Conservation (phyloP, 2,329 filamentous ascomycete species). For the Venturia aucupariae region DNA sequence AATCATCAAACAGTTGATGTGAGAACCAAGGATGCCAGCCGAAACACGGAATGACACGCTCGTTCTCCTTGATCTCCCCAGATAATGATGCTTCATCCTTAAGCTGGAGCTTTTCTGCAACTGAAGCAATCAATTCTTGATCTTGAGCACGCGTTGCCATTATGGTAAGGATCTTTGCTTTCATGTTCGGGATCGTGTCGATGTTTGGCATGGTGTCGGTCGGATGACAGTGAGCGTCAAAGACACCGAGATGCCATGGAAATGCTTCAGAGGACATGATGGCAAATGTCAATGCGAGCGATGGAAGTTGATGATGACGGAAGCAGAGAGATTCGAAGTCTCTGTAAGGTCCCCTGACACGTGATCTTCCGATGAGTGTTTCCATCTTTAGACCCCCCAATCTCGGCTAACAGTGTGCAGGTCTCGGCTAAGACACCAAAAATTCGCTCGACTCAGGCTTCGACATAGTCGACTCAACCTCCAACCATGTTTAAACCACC, state of each 20-base stretch:
- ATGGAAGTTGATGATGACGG: background rate
- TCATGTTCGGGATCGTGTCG: conserved; percentile 53
- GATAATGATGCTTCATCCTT: conserved; percentile 18
- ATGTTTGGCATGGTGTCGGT: conserved; percentile 65
- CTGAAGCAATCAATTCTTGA: conserved; percentile 58
- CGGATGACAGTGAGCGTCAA: conserved; percentile 76
- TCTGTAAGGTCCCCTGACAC: no score
- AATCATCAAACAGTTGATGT: conserved; percentile 61
- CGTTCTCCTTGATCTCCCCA: conserved; percentile 24
- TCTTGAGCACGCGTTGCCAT: conserved; percentile 73
- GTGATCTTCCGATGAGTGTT: no score
- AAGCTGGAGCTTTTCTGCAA: conserved; percentile 46
- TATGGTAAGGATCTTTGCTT: conserved; percentile 55
- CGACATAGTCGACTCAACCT: no score
- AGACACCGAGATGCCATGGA: conserved; percentile 63
- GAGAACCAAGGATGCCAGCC: conserved; percentile 88
- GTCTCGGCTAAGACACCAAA: no score
- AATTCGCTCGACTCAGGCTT: no score
- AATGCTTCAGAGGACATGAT: conserved; percentile 26
- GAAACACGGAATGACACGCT: conserved; percentile 59
- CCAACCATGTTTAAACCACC: no score
- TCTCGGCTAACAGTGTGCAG: no score
- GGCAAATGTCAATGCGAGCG: background rate
- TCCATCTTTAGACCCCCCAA: no score
- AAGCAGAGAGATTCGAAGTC: no score